Evolutionary conservation across 176 grass and related monocot species (phyloP), one percentile per base, ranked within the genome.

Genomic region (Themeda triandra): DNA sequence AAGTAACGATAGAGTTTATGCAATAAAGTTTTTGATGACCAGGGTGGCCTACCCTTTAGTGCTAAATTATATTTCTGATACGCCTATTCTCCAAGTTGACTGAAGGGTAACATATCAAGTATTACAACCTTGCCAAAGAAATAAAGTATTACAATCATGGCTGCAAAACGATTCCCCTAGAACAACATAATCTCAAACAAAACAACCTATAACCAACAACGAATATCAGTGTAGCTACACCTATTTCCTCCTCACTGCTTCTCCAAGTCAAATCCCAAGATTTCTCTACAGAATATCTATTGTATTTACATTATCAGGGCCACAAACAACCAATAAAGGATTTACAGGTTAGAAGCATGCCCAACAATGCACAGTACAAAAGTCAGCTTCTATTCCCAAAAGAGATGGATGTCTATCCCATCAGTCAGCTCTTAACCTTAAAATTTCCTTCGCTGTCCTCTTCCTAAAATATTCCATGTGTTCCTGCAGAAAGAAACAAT

Each of bases 391-490:
- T 42, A 31, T 35, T 27, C 46, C 45, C 67, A 83, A 62, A 44
- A 59, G 33, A 36, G 76, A 71, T 71, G 2, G 13, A 76, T 33
- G 2, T 15, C 13, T 23, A 37, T 49, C 23, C 35, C 28, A 58
- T 94, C 76, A 94, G 33, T 96, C 96, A 67, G 88, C 90, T 87
- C 80, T 89, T 77, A 94, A 80, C 45, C 79, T 90, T 45, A 92
- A 82, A 37, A 99, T 94, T 76, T 96, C 96, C 70, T 91, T 96
- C 8, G 19, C 88, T 68, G 93, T 96, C 76, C 90, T 93, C 82
- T 28, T 91, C 44, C 96, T 85, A 64, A 99, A 96, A 75, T 99
- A 99, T 84, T 86, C 77, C 96, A 99, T 96, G 75, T 99, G 5
- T 68, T 88, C 84, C 96, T 96, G 81, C 69, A 80, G 87, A 89